A percentile compares a stretch with the other conserved stretches of the same genome.
Evolutionary conservation across 495 filamentous ascomycete genomes (phyloP).

Genomic region (Trichoderma orchidacearum): DNA sequence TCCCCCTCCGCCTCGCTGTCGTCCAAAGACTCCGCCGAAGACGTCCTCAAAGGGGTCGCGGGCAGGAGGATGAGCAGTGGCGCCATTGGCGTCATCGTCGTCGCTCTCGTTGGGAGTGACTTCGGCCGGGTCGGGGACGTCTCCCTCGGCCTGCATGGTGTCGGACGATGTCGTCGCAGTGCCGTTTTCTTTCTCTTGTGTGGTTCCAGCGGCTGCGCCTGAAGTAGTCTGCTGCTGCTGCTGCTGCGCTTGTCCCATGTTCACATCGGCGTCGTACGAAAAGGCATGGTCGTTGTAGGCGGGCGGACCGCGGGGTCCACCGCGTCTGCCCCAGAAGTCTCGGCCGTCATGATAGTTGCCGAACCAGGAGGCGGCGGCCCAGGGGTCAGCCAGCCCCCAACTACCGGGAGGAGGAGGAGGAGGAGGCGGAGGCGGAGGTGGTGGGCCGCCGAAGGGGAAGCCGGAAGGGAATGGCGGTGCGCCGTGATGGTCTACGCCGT

Average conservation of each 20-base stretch:
- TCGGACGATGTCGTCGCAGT: not conserved
- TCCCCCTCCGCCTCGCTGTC: conserved; percentile 7
- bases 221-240: too few relatives aligned
- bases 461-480: conserved; percentile 3
- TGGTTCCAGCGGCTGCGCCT: too few relatives aligned
- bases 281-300: conserved; percentile 3
- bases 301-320: conserved; percentile 3
- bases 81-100: conserved; percentile 9
- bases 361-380: too few relatives aligned
- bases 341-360: conserved; percentile 9
- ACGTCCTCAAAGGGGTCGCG: not conserved
- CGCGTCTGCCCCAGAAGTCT: conserved; percentile 12
- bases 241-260: conserved; percentile 9
- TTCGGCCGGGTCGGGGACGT: conserved; percentile 4
- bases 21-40: too few relatives aligned
- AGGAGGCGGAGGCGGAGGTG: conserved; percentile 4
- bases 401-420: conserved; percentile 15
- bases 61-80: not conserved
- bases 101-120: conserved; percentile 4
- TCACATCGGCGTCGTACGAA: not conserved
- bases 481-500: conserved; percentile 15
- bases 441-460: not conserved
- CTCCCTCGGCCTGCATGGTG: conserved; percentile 5
- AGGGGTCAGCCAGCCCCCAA: too few relatives aligned
- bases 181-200: conserved; percentile 7